Evolutionary conservation across 257 asterid species (phyloP).

Genomic region (Buddleja alternifolia): DNA sequence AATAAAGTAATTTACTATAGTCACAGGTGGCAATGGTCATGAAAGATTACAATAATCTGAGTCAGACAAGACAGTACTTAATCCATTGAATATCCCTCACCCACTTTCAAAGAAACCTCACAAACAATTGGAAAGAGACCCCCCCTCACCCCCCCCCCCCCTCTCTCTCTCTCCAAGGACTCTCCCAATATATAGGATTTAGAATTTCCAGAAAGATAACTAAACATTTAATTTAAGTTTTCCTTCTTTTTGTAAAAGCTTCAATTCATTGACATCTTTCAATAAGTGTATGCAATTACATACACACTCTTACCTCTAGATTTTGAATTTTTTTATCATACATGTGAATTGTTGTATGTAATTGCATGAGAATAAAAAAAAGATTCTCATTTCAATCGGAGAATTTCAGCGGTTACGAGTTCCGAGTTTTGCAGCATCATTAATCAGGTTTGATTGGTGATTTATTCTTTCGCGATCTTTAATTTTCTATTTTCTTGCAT

Average conservation of each 20-base stretch:
- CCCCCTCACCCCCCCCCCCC: conserved; percentile 37
- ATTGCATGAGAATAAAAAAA: neutral
- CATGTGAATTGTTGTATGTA: neutral
- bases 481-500: conserved; percentile 15
- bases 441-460: conserved; percentile 34
- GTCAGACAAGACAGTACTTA: neutral
- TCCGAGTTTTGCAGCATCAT: conserved; percentile 26
- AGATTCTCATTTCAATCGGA: conserved; percentile 6
- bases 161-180: conserved; percentile 3
- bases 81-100: neutral
- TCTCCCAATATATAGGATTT: conserved; percentile 28
- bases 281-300: neutral
- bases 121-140: conserved; percentile 30
- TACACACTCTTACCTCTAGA: conserved; percentile 12
- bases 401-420: conserved; percentile 13
- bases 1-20: neutral
- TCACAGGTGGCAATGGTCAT: neutral
- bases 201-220: neutral
- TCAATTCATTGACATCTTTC: conserved; percentile 2
- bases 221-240: neutral
- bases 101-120: conserved; percentile 20
- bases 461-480: neutral
- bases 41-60: neutral
- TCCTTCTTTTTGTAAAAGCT: neutral
- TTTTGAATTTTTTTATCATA: conserved; percentile 3